Conservation (phyloP, 1,284 basidiomycete genomes). For the Cutaneotrichosporon sp. region DNA sequence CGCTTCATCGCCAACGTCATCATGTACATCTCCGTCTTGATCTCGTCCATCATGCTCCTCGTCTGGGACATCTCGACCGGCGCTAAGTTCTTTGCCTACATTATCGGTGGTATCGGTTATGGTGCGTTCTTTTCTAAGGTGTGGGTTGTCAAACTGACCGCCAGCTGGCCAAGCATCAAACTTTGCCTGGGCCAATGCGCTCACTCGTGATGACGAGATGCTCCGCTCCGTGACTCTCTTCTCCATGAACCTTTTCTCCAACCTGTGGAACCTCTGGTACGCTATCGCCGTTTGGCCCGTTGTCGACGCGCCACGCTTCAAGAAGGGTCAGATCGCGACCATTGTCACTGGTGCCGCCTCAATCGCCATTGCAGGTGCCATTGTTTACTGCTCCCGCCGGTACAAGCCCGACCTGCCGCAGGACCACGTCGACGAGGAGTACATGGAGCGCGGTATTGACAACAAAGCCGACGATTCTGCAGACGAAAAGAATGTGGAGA, state of each 20-base stretch:
- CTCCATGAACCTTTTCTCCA: conserved; percentile 33
- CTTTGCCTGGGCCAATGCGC: conserved; percentile 42
- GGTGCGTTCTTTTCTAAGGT: conserved; percentile 6
- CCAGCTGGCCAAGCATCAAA: conserved; percentile 39
- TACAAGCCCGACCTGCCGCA: conserved; percentile 19
- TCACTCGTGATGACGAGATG: conserved; percentile 40
- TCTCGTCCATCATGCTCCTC: conserved; percentile 34
- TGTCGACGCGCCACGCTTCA: conserved; percentile 31
- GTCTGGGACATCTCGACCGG: conserved; percentile 30
- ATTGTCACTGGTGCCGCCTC: conserved; percentile 30
- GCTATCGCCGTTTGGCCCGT: conserved; percentile 38
- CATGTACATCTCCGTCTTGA: conserved; percentile 30
- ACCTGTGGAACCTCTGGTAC: conserved; percentile 37
- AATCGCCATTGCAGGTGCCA: conserved; percentile 25
- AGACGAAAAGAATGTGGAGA: not conserved
- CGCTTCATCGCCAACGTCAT: conserved; percentile 43
- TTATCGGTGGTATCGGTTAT: conserved; percentile 18
- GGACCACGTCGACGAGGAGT: not conserved
- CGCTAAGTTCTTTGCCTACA: conserved; percentile 40
- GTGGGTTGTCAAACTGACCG: conserved; percentile 26
- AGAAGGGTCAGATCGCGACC: conserved; percentile 41
- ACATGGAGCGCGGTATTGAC: not conserved
- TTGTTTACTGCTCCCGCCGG: conserved; percentile 27
- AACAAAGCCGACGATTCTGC: no score
- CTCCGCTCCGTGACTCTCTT: conserved; percentile 38